A percentile compares a stretch with the other conserved stretches of the same genome.
Conservation (phyloP, 2,329 filamentous ascomycete species). For the Domatiomyces catenatus region DNA sequence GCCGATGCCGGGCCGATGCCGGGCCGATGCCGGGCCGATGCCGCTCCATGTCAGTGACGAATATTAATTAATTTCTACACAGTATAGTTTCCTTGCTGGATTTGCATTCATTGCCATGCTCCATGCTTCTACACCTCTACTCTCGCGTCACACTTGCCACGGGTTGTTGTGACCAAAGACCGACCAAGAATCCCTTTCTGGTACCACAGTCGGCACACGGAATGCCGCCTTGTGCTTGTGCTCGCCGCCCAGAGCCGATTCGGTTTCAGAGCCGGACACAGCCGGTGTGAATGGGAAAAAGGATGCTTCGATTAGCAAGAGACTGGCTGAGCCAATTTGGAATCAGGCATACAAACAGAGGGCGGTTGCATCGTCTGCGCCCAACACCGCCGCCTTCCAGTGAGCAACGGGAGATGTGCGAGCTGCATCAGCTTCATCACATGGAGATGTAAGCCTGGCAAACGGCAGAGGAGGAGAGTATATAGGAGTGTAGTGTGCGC, state of each 20-base stretch:
- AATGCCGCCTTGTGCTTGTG: not conserved
- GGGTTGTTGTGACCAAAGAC: not conserved
- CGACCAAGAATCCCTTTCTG: not conserved
- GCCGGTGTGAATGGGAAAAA: not conserved
- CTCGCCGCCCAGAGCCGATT: too few species aligned
- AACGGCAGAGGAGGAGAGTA: not conserved
- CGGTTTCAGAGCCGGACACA: not conserved
- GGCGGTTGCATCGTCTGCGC: not conserved
- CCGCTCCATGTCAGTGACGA: too few species aligned
- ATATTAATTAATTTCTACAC: not conserved
- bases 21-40: too few species aligned
- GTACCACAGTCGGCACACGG: not conserved
- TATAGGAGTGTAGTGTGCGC: not conserved
- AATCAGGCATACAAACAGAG: not conserved
- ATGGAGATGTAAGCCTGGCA: not conserved
- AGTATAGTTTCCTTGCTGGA: too few species aligned
- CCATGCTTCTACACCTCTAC: not conserved
- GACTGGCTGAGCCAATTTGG: not conserved
- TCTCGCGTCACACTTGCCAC: not conserved
- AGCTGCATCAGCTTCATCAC: not conserved
- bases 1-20: too few species aligned
- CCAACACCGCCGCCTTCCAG: not conserved
- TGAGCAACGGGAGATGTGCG: not conserved
- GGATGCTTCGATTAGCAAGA: not conserved
- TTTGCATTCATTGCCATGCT: too few species aligned